Base-by-base conservation (phyloP, 164 flowering plant species). In the Umbellularia californica region DNA sequence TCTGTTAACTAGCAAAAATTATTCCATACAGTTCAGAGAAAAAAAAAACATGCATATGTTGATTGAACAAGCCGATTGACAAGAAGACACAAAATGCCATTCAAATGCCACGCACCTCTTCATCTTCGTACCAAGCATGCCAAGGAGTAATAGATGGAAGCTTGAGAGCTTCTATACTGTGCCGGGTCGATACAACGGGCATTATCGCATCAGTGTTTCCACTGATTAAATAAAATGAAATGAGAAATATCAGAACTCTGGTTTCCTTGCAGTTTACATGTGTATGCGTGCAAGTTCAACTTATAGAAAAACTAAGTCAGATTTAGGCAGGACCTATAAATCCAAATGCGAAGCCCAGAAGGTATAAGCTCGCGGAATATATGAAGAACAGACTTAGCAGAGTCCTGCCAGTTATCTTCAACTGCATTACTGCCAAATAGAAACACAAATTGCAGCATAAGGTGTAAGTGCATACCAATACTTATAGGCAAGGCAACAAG, bases 201-300 rank as follows among this genome's bases (percentile, higher is more conserved):
- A 95, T 84, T 14, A 95, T 89, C 63, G 99, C 84, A 88, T 95
- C 99, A 22, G 97, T 91, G 76, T 95, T 97, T 70, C 98, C 99
- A 85, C 99, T 93, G 89, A 65, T 24, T 70, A 77, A 76, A 23
- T 12, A 73, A 71, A 75, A n/a, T 22, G 35, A 33, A 33, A 79
- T 28, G 19, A 30, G 50, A 30, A 60, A 50, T 27, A 68, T 72
- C 50, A 33, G 50, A 10, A 52, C 60, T 35, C 19, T 22, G 27
- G 24, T 41, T 41, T 41, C 11, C 47, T 17, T 19, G 1, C 3
- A 15, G 60, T 55, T 55, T 41, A 41, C 47, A 41, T 41, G 47
- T 41, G 47, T 55, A 5, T 13, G 60, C n/a, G 2, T 20, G 5
- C 17, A 20, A 20, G n/a, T 1, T 50, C 68, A 22, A 28, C 50